Evolutionary conservation across 768 basidiomycete species (phyloP).

Genomic region (Crucibulum laeve): DNA sequence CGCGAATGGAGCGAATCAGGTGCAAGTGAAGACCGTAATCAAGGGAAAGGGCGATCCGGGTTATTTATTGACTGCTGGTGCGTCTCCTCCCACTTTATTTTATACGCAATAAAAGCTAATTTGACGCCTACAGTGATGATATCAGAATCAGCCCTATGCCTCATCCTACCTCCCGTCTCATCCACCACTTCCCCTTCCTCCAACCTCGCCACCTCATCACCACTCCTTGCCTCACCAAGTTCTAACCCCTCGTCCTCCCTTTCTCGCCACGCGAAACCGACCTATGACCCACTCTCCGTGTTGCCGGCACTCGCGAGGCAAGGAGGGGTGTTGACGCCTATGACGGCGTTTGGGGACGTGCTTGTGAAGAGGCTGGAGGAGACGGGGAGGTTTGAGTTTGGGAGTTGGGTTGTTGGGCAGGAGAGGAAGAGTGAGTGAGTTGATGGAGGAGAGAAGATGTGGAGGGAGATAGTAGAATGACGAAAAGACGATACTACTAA

Average conservation of each 20-base stretch:
- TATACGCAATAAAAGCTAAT: neutral
- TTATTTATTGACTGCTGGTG: slow-evolving; percentile 55
- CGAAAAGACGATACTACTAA: too few species aligned
- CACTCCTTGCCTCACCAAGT: too few species aligned
- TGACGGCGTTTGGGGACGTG: slow-evolving; percentile 76
- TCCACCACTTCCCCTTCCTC: too few species aligned
- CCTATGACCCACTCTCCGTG: slow-evolving; percentile 27
- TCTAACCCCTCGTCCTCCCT: too few species aligned
- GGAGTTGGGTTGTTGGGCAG: slow-evolving; percentile 39
- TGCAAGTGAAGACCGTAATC: slow-evolving; percentile 57
- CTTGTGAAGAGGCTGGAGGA: slow-evolving; percentile 63
- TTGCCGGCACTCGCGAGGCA: slow-evolving; percentile 53
- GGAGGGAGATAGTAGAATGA: too few species aligned
- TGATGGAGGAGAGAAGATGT: too few species aligned
- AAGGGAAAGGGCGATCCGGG: slow-evolving; percentile 76
- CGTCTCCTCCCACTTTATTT: slow-evolving; percentile 11
- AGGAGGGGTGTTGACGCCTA: slow-evolving; percentile 83
- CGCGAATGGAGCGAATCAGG: slow-evolving; percentile 27
- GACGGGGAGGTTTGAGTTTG: slow-evolving; percentile 54
- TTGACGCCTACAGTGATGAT: slow-evolving; percentile 71
- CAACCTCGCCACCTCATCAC: too few species aligned
- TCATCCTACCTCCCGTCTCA: slow-evolving; percentile 46
- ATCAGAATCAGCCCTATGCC: slow-evolving; percentile 71
- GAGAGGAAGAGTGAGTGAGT: neutral
- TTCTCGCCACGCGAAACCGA: slow-evolving; percentile 9